Evolutionary conservation across 2,329 filamentous ascomycete genomes (phyloP).

Genomic region (Exserohilum rostratum): DNA sequence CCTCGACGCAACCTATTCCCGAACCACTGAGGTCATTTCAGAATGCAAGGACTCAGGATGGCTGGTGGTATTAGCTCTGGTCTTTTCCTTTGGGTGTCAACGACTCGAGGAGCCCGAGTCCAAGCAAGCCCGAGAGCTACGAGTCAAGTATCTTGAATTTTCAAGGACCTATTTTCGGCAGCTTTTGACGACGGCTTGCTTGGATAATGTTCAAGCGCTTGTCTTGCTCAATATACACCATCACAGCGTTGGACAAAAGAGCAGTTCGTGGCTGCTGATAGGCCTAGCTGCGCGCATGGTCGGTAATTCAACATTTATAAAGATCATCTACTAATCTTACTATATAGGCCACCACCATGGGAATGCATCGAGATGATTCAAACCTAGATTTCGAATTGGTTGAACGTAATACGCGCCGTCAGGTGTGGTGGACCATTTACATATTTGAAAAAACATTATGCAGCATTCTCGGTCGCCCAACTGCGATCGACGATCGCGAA

Average conservation of each 20-base stretch:
- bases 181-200: conserved; percentile 47
- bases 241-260: conserved; percentile 52
- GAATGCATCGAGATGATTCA: conserved; percentile 52
- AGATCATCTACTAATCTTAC: neutral
- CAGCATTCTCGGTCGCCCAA: conserved; percentile 34
- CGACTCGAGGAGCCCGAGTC: conserved; percentile 43
- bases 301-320: neutral
- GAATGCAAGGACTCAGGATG: conserved; percentile 50
- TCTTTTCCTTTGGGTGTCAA: conserved; percentile 52
- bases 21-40: conserved; percentile 20
- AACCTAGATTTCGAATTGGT: conserved; percentile 48
- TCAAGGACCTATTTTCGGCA: conserved; percentile 46
- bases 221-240: conserved; percentile 52
- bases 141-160: conserved; percentile 33
- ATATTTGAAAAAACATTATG: conserved; percentile 34
- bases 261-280: conserved; percentile 50
- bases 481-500: conserved; percentile 34
- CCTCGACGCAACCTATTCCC: conserved; percentile 49
- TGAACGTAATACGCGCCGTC: conserved; percentile 33
- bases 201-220: conserved; percentile 53
- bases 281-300: conserved; percentile 51
- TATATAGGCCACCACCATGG: conserved; percentile 49
- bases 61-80: conserved; percentile 51
- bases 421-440: conserved; percentile 38
- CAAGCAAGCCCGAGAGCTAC: conserved; percentile 23